A percentile compares a stretch with the other conserved stretches of the same genome.
phyloP scores from a whole-genome alignment of 192 early-diverging fungal species.

The Geranomyces variabilis region DNA sequence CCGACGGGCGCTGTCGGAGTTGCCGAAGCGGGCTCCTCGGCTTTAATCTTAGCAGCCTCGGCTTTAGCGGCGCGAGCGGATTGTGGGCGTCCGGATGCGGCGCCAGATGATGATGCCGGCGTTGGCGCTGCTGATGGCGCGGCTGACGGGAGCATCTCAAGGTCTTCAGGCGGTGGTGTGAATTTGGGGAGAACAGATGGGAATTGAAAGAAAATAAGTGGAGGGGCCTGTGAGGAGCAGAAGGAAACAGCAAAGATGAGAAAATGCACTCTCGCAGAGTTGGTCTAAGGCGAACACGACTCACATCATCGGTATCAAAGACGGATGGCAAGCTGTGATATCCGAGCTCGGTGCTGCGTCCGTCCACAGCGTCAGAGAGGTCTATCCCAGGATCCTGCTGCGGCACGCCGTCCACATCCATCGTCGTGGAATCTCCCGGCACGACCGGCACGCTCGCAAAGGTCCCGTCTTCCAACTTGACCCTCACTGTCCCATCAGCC shows the following conservation, averaged over 20 bases:
- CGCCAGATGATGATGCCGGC: background rate
- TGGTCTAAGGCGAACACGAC: background rate
- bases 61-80: background rate
- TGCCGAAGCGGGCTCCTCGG: slow-evolving; percentile 1
- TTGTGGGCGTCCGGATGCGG: background rate
- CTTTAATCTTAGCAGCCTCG: slow-evolving; percentile 10
- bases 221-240: background rate
- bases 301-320: background rate
- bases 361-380: background rate
- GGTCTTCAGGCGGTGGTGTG: slow-evolving; percentile 36
- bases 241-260: background rate
- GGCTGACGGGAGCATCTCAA: slow-evolving; percentile 30
- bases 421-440: background rate
- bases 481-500: background rate
- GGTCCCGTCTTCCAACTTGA: slow-evolving; percentile 2
- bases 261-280: too few relatives aligned
- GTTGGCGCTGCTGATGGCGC: background rate
- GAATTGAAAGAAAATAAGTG: slow-evolving; percentile 65
- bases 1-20: slow-evolving; percentile 6
- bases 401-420: background rate
- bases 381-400: background rate
- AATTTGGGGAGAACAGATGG: slow-evolving; percentile 63
- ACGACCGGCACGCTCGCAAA: background rate
- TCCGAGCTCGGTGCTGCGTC: background rate
- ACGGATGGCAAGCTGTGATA: background rate